phyloP scores from a whole-genome alignment of 2,329 filamentous ascomycete genomes.

The Chrysoporthe puriensis region DNA sequence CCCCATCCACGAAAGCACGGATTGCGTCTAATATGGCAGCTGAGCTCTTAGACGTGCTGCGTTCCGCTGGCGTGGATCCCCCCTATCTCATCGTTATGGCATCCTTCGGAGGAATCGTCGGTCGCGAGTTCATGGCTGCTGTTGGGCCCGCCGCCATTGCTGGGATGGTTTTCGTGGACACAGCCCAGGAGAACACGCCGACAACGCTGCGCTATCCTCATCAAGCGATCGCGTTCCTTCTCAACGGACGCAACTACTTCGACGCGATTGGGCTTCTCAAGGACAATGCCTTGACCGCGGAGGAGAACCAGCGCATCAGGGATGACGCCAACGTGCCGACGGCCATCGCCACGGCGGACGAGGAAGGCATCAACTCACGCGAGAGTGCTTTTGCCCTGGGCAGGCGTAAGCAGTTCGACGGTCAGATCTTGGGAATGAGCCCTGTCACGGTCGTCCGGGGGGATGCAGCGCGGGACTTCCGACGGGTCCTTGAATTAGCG shows the following conservation, averaged over 20 bases:
- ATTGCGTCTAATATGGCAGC: conserved; percentile 9
- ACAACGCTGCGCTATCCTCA: not conserved
- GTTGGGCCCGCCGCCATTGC: not conserved
- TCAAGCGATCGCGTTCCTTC: not conserved
- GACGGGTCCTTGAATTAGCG: not conserved
- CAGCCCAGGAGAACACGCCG: conserved; percentile 9
- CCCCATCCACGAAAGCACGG: not conserved
- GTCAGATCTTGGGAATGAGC: conserved; percentile 1
- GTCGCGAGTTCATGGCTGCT: not conserved
- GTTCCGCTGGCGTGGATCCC: not conserved
- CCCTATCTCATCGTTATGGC: conserved; percentile 2
- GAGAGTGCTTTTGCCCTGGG: not conserved
- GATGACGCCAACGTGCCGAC: not conserved
- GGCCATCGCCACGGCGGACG: not conserved
- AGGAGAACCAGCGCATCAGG: conserved; percentile 1
- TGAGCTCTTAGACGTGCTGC: conserved; percentile 9
- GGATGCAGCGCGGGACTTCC: not conserved
- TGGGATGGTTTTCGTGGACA: conserved; percentile 10
- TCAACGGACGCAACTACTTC: not conserved
- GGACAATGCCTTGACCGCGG: not conserved
- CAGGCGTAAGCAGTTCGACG: not conserved
- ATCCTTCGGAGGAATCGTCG: conserved; percentile 2
- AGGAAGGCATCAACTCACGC: not conserved
- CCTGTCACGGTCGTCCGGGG: conserved; percentile 9
- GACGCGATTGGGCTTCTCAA: conserved; percentile 14